Evolutionary conservation across 768 basidiomycete genomes (phyloP).

Genomic region (Amyloporia xantha): DNA sequence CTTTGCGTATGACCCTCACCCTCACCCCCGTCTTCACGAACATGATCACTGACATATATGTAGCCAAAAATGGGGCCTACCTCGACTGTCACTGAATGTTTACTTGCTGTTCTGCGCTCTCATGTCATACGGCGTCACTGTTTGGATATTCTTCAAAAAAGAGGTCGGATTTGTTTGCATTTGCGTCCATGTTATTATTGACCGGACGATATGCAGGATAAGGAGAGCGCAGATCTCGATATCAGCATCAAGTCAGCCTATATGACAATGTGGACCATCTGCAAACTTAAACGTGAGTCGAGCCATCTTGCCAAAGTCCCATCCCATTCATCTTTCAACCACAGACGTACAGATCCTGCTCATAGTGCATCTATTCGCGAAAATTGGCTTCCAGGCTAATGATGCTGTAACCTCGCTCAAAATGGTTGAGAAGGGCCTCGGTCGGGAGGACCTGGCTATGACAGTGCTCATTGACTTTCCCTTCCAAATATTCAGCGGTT

Average conservation of each 20-base stretch:
- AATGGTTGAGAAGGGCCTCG: constrained; percentile 94
- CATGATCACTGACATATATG: constrained; percentile 4
- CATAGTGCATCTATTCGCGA: constrained; percentile 81
- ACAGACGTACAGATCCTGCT: constrained; percentile 88
- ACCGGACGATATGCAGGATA: constrained; percentile 43
- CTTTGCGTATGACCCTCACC: constrained; percentile 48
- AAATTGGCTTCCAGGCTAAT: constrained; percentile 91
- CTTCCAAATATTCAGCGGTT: constrained; percentile 92
- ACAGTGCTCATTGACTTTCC: constrained; percentile 96
- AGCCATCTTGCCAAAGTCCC: not conserved
- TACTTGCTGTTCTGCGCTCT: constrained; percentile 87
- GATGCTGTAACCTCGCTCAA: constrained; percentile 89
- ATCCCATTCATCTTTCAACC: too few relatives aligned
- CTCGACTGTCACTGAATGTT: constrained; percentile 60
- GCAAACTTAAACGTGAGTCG: constrained; percentile 80
- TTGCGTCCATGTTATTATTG: not conserved
- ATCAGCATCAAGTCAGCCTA: constrained; percentile 91
- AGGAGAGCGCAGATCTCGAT: constrained; percentile 68
- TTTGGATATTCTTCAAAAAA: constrained; percentile 87
- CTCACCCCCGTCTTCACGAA: not conserved
- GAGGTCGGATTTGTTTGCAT: constrained; percentile 50
- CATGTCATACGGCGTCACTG: constrained; percentile 75
- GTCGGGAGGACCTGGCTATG: constrained; percentile 92
- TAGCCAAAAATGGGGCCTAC: constrained; percentile 73
- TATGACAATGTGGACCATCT: constrained; percentile 90